Evolutionary conservation across 306 rosid species (phyloP).

Genomic region (Quercus cerris): DNA sequence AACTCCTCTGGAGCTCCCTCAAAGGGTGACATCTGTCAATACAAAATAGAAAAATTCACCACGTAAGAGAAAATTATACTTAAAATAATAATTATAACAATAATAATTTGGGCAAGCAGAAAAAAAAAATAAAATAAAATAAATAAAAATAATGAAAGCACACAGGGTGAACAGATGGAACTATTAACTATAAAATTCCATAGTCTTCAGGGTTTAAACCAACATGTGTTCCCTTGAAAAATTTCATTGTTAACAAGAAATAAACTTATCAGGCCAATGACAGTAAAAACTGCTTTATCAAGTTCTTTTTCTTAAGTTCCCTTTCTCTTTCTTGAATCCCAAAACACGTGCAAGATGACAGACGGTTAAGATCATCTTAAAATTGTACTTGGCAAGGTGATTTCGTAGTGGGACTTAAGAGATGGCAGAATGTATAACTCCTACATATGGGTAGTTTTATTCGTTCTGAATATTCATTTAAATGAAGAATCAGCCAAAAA

Average conservation of each 20-base stretch:
- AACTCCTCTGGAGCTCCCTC: constrained; percentile 93
- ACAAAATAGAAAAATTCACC: constrained; percentile 22
- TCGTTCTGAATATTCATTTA: not conserved
- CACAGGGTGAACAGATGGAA: not conserved
- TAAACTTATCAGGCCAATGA: not conserved
- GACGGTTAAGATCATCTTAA: not conserved
- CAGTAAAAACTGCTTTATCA: not conserved
- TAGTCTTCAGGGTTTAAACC: not conserved
- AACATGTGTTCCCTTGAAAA: not conserved
- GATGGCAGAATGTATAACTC: not conserved
- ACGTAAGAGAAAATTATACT: constrained; percentile 9
- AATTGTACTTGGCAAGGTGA: not conserved
- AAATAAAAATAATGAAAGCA: not conserved
- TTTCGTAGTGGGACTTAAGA: not conserved
- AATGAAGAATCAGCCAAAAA: not conserved
- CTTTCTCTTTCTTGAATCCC: not conserved
- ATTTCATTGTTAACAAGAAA: not conserved
- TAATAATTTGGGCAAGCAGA: not conserved
- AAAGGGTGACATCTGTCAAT: constrained; percentile 66
- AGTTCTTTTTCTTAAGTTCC: not conserved
- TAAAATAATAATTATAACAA: not conserved
- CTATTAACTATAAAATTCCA: not conserved
- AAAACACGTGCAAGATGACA: constrained; percentile 1
- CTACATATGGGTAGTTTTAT: not conserved
- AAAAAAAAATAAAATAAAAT: not conserved